Evolutionary conservation across 805 yeast genomes (phyloP), one percentile per base, ranked within the genome.

Genomic region (Candida succiphila): DNA sequence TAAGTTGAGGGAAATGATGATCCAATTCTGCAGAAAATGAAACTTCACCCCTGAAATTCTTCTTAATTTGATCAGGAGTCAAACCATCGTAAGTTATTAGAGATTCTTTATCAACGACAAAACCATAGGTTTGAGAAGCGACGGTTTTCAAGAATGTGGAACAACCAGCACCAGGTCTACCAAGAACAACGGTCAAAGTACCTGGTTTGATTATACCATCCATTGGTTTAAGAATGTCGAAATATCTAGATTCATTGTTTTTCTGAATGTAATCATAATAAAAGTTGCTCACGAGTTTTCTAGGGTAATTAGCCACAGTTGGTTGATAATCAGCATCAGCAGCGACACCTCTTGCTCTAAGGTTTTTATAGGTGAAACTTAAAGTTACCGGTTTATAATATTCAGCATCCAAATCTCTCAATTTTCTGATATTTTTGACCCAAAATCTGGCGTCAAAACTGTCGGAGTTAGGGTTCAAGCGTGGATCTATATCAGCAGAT

Each of bases 121-220:
- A 74, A 39, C 84, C 84, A 46, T 72, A 69, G 6, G 81, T 72
- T 34, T 74, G 70, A 24, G 75, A 51, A 25, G 78, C 60, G 26
- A 77, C 61, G 4, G 81, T 68, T 45, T 77, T 77, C 45, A 78
- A 59, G 32, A 78, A 58, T 0, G 86, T 77, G 3, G 84, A 69
- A 52, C 86, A 78, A 42, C 87, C 86, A n/a, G 85, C 73, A 47
- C 89, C 89, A 1, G 89, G 89, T 54, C 88, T 69, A 37, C 92
- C 89, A 30, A 81, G 60, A 9, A 81, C 86, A 32, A 79, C 80
- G 7, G 80, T 68, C 30, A 79, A 58, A 39, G 76, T 78, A 31
- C 86, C 85, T 3, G 83, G 76, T 33, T 58, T 59, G 35, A 76
- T 60, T 4, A 69, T 34, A 14, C 78, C 86, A 45, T 77, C 82